A percentile compares a stretch with the other conserved stretches of the same genome.
These are phyloP conservation scores for Whalleya microplaca DNA, from an alignment of 2,329 filamentous ascomycete genomes.

Conservation along the genomic window DNA sequence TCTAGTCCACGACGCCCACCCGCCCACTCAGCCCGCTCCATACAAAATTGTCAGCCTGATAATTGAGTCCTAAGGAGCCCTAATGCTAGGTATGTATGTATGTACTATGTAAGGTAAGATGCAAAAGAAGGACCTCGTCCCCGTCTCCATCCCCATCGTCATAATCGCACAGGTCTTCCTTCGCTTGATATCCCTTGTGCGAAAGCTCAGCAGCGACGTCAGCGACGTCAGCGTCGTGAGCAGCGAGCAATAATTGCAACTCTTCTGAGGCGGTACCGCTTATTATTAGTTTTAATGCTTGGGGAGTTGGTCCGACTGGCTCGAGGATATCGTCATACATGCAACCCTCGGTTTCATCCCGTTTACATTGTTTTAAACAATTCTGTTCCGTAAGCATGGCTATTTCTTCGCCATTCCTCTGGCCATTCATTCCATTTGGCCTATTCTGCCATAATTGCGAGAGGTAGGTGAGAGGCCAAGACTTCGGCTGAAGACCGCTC, in stretches of 20 bases:
- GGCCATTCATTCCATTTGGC: slow-evolving; percentile 17
- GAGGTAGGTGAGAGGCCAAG: slow-evolving; percentile 19
- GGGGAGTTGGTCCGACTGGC: slow-evolving; percentile 29
- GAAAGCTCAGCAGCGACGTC: slow-evolving; percentile 24
- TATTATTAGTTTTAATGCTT: slow-evolving; percentile 23
- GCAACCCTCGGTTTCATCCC: slow-evolving; percentile 32
- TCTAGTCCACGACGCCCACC: neutral
- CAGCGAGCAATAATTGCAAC: slow-evolving; percentile 18
- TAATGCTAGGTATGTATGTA: neutral
- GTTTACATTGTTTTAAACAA: slow-evolving; percentile 22
- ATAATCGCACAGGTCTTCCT: slow-evolving; percentile 24
- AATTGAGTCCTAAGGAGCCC: slow-evolving; percentile 23
- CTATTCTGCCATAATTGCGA: slow-evolving; percentile 17
- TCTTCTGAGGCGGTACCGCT: slow-evolving; percentile 25
- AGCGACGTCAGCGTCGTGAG: slow-evolving; percentile 28
- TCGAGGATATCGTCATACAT: slow-evolving; percentile 33
- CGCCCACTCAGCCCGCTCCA: neutral
- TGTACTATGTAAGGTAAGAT: neutral
- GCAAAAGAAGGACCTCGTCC: slow-evolving; percentile 11
- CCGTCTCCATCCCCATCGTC: slow-evolving; percentile 20
- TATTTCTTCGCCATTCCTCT: slow-evolving; percentile 24
- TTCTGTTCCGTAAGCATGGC: slow-evolving; percentile 16
- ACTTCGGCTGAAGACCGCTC: slow-evolving; percentile 21
- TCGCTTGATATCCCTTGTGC: slow-evolving; percentile 13
- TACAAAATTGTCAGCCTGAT: slow-evolving; percentile 9